Base-by-base conservation (phyloP, 2,329 filamentous ascomycete genomes). In the Monilinia fructigena region DNA sequence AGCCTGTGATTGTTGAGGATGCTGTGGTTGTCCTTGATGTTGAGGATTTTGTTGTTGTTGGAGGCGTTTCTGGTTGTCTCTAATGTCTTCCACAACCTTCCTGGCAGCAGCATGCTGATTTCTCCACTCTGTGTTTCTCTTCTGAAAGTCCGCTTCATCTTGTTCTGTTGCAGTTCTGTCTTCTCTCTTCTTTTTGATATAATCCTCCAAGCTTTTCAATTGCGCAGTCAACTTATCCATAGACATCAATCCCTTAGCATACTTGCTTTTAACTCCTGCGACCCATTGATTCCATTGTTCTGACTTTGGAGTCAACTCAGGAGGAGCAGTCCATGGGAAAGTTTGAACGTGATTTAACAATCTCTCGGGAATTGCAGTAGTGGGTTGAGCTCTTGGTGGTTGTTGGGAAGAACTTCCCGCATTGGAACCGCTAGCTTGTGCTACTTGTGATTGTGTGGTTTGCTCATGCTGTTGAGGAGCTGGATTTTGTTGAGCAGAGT, bases 221-320 rank as follows among this genome's bases (percentile, higher is more conserved):
- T 79, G 77, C n/a, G 69, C 72, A 14, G 80, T 79, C 3, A 78
- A 76, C 12, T 70, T 76, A 48, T 86, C 83, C 78, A 86, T 85
- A 2, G 79, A 78, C 69, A 81, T 75, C 7, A 86, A 73, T 0
- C 81, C 83, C 50, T 80, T 77, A 0, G 78, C 76, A 67, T 86
- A 85, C 64, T 78, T 79, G 0, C 78, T 75, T 70, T 80, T 83
- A 42, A 80, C 76, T 1, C 84, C 80, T 10, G 80, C 77, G 2
- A 81, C 73, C 82, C 82, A 85, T 68, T 83, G 82, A 0, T 74
- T 69, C 1, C 78, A 77, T 5, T 79, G 77, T n/a, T 82, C 79
- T 0, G 78, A 76, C 3, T 78, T 76, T 20, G 81, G 79, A 0
- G 76, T 72, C 0, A 83, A 63, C n/a, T 77, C 75, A 0, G 78